phyloP scores from a whole-genome alignment of 495 filamentous ascomycete species.

The Neurospora intermedia region DNA sequence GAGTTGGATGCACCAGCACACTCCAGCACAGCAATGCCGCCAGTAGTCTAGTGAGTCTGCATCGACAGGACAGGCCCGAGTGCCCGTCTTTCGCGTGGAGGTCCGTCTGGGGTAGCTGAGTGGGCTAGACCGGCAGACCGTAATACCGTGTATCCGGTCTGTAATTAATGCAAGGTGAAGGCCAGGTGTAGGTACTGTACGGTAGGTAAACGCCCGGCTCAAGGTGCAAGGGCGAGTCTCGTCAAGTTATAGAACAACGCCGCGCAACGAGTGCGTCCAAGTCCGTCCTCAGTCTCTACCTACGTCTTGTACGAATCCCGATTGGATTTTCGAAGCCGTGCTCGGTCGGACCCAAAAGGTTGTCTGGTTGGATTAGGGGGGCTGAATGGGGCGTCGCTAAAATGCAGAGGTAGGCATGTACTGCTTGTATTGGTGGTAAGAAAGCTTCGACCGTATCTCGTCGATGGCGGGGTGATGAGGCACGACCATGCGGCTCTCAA shows the following conservation, averaged over 20 bases:
- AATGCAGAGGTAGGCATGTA: neutral
- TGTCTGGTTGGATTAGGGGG: neutral
- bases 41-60: neutral
- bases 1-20: constrained; percentile 7
- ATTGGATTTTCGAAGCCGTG: neutral
- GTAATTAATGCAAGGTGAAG: neutral
- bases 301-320: neutral
- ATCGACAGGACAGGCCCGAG: constrained; percentile 1
- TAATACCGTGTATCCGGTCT: neutral
- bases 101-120: neutral
- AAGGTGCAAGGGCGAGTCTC: neutral
- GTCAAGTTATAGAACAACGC: neutral
- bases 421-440: neutral
- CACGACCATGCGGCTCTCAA: neutral
- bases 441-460: neutral
- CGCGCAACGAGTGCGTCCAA: neutral
- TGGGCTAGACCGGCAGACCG: neutral
- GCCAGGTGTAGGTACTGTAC: neutral
- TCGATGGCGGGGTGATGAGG: neutral
- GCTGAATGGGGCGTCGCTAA: neutral
- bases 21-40: constrained; percentile 9
- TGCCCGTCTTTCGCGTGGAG: neutral
- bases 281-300: neutral
- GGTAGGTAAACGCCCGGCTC: neutral
- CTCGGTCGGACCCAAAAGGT: neutral